Evolutionary conservation across 352 stramenopile species (phyloP), one percentile per base, ranked within the genome.

Genomic region (Phytopythium oedochilum): DNA sequence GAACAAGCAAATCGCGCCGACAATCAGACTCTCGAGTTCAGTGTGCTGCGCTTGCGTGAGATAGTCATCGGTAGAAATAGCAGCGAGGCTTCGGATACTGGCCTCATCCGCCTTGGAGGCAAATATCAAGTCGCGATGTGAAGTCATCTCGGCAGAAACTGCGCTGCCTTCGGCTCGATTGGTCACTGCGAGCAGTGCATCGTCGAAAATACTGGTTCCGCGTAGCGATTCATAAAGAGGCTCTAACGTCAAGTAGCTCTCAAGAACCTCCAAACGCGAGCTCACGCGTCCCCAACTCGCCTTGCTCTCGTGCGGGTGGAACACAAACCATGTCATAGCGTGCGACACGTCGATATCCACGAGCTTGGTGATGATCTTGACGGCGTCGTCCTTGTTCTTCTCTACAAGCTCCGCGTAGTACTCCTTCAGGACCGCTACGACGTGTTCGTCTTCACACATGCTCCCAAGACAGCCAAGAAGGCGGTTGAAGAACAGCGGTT

Each of bases 331-430:
- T 25, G 83, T 89, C 45, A 94, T 67, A 12, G 78, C 78, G 55
- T 89, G 75, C 4, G 68, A 76, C 4, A 91, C 75, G 52, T 94
- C 83, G 3, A 94, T 62, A 52, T 90, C 78, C 34, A 88, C 64
- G 11, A 89, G 62, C 12, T 78, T 78, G 0, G 53, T 23, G 31
- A 91, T 42, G 29, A 88, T 42, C 29, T 68, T 53, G 14, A 75
- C 55, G 5, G 60, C 67, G 32, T 49, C 56, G 12, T 48, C 29
- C 45, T 75, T 60, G 46, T 71, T 39, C 0, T 46, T n/a, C 38
- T 20, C 57, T 22, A 36, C 54, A 20, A 89, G 49, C 8, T 67
- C 58, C 8, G 57, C 60, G 15, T 87, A 80, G 50, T 82, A 90
- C 2, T 31, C 47, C 22, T 65, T 59, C 4, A 90, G 53, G 0